These are phyloP conservation scores for Escovopsis sp. DNA, from an alignment of 2,329 filamentous ascomycete species.

Conservation along the genomic window DNA sequence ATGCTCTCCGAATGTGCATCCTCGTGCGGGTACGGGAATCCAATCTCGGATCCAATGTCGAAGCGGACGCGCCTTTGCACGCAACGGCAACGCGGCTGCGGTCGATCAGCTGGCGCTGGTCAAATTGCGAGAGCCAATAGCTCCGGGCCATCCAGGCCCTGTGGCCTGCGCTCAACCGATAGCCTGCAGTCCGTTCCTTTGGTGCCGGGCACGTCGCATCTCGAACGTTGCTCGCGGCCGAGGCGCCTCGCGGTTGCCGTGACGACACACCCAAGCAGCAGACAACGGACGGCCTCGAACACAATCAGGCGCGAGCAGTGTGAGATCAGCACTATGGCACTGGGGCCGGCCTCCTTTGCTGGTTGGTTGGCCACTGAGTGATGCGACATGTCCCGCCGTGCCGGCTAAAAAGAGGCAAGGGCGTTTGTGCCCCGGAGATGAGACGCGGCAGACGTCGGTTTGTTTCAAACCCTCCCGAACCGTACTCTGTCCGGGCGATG, in stretches of 20 bases:
- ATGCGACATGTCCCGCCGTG: constrained; percentile 6
- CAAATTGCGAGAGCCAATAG: too few species aligned
- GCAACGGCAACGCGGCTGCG: too few species aligned
- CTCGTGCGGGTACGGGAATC: too few species aligned
- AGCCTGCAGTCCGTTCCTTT: neutral
- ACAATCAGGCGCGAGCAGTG: neutral
- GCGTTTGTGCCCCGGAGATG: neutral
- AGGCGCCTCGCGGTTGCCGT: constrained; percentile 10
- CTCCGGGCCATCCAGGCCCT: neutral
- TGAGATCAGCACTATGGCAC: neutral
- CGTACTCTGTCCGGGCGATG: too few species aligned
- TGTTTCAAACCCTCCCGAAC: neutral
- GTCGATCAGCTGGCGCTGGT: too few species aligned
- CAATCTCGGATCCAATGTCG: too few species aligned
- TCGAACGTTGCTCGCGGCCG: neutral
- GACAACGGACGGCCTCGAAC: neutral
- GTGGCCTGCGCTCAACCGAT: neutral
- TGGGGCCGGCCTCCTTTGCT: neutral
- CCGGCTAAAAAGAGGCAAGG: neutral
- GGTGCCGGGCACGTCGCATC: neutral
- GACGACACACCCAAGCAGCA: constrained; percentile 7
- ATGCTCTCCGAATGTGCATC: too few species aligned
- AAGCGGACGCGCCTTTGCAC: too few species aligned
- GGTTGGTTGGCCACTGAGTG: neutral
- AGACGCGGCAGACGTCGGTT: neutral